These are phyloP conservation scores for Petunia hybrid DNA, from an alignment of 305 asterid species.

Conservation along the genomic window DNA sequence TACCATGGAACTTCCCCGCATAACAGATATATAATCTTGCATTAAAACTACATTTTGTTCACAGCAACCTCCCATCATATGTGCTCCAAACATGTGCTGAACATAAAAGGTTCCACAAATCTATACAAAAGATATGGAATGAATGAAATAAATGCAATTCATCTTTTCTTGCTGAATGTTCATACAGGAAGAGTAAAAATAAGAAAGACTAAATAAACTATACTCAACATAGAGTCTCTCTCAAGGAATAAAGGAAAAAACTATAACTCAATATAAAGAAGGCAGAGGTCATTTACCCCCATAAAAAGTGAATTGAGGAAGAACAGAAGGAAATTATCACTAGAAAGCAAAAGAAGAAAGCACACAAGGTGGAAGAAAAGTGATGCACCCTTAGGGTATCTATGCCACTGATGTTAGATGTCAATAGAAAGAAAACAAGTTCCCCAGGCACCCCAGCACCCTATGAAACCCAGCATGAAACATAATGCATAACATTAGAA, in stretches of 20 bases:
- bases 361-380: not conserved
- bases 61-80: not conserved
- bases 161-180: not conserved
- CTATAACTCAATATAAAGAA: not conserved
- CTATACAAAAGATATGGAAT: not conserved
- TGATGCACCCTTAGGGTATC: not conserved
- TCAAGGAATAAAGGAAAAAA: not conserved
- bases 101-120: not conserved
- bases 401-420: not conserved
- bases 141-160: not conserved
- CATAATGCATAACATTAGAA: slow-evolving; percentile 7
- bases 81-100: slow-evolving; percentile 1
- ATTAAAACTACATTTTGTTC: not conserved
- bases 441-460: not conserved
- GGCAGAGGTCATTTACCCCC: not conserved
- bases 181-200: no score
- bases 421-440: not conserved
- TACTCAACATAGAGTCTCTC: not conserved
- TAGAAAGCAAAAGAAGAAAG: not conserved
- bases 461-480: not conserved
- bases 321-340: not conserved
- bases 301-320: not conserved
- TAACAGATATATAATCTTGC: not conserved
- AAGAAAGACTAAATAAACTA: no score
- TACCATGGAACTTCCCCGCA: not conserved